Evolutionary conservation across 495 filamentous ascomycete genomes (phyloP).

Genomic region (Hypoxylon fragiforme): DNA sequence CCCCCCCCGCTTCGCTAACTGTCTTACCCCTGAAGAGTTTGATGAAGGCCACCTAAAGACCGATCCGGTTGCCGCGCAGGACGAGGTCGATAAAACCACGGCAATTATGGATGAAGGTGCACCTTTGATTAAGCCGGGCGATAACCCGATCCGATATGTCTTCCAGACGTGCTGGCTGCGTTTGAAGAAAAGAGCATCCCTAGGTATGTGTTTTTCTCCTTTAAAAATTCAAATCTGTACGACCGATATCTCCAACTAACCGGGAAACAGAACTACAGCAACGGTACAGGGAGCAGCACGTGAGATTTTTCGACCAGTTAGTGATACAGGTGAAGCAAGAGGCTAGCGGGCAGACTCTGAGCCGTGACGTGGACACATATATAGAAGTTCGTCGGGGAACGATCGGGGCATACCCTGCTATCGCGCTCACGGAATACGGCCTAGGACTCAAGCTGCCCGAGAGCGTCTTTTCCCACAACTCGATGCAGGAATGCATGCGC

Average conservation of each 20-base stretch:
- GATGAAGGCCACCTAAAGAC: slow-evolving; percentile 9
- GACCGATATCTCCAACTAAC: not conserved
- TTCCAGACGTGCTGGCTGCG: slow-evolving; percentile 7
- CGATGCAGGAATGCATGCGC: slow-evolving; percentile 8
- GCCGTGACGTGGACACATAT: slow-evolving; percentile 4
- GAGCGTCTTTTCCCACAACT: slow-evolving; percentile 4
- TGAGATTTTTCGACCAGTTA: slow-evolving; percentile 5
- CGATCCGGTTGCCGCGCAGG: slow-evolving; percentile 7
- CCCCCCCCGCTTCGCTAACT: not conserved
- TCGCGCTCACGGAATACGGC: not conserved
- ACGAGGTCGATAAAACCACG: slow-evolving; percentile 7
- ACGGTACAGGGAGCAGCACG: slow-evolving; percentile 6
- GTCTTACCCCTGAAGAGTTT: slow-evolving; percentile 2
- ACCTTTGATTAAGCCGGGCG: not conserved
- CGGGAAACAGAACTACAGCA: not conserved
- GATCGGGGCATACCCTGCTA: not conserved
- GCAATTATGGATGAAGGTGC: slow-evolving; percentile 7
- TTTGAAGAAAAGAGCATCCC: slow-evolving; percentile 1
- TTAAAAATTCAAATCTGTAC: too few relatives aligned
- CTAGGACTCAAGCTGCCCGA: not conserved
- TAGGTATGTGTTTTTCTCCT: too few relatives aligned
- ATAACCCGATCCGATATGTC: slow-evolving; percentile 3
- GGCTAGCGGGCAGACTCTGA: slow-evolving; percentile 1
- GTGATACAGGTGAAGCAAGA: slow-evolving; percentile 8
- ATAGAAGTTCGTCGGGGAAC: slow-evolving; percentile 2